Evolutionary conservation across 148 eudicot genomes (phyloP), one percentile per base, ranked within the genome.

Genomic region (Bassia scoparia): DNA sequence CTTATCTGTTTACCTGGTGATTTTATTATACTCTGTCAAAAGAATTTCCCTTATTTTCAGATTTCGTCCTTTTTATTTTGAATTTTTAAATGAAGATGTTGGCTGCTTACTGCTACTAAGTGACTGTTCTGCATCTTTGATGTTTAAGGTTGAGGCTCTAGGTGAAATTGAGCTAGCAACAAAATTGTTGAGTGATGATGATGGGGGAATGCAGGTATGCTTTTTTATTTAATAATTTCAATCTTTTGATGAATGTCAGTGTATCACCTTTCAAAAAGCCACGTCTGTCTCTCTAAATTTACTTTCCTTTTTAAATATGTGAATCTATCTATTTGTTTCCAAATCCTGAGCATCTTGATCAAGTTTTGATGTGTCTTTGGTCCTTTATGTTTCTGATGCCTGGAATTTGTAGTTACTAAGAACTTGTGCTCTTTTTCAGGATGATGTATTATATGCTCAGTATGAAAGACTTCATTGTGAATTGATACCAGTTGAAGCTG

Each of bases 141-240:
- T 55, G 26, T 71, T 48, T 48, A 69, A 95, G 99, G 99, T 95
- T 84, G 99, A 92, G 85, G 97, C 99, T 61, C 90, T 95, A 38
- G 89, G 93, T 68, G 96, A 95, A 81, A 95, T 95, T 75, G 96
- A 89, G 86, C 81, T 92, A 59, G 99, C 99, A 69, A 87, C 93
- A 62, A 92, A 95, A 79, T 86, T 95, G 85, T 78, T 92, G 79
- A 81, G 68, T 71, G 88, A 87, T 54, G 87, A 87, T 54, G 87
- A 85, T 81, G 81, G 66, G 70, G 88, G 75, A 54, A 49, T 46
- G 38, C 56, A 82, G 82, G 85, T 82, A 54, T 23, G 34, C 61
- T 11, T 77, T 43, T n/a, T n/a, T n/a, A n/a, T n/a, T n/a, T n/a
- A n/a, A n/a, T n/a, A n/a, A n/a, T n/a, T n/a, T n/a, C n/a, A n/a